Evolutionary conservation across 306 rosid species (phyloP).

Genomic region (Medicago lupulina): DNA sequence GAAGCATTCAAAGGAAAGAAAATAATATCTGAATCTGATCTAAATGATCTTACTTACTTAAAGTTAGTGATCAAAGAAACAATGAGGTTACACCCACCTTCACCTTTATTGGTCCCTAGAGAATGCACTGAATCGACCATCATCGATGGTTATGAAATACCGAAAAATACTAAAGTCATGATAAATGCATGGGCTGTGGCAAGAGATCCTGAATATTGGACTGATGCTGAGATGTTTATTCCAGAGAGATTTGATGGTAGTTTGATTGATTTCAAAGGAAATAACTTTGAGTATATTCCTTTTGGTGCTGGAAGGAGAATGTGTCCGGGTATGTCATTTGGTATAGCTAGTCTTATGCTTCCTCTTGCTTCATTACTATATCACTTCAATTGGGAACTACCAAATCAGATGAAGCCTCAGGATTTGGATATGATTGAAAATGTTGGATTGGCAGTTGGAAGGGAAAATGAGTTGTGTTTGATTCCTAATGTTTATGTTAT

Average conservation of each 20-base stretch:
- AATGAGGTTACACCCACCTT: conserved; percentile 32
- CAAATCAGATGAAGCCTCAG: background rate
- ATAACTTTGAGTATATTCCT: conserved; percentile 10
- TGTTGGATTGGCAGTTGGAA: conserved; percentile 6
- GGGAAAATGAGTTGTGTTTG: background rate
- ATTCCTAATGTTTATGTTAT: background rate
- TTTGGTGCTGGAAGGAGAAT: conserved; percentile 23
- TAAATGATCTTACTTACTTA: conserved; percentile 12
- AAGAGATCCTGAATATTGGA: conserved; percentile 43
- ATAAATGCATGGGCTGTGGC: conserved; percentile 53
- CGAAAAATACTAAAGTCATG: conserved; percentile 41
- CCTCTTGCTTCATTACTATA: background rate
- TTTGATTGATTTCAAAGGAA: conserved; percentile 2
- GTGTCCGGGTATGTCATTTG: conserved; percentile 4
- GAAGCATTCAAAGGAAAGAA: background rate
- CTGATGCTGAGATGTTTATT: background rate
- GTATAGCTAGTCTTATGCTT: background rate
- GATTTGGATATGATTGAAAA: conserved; percentile 21
- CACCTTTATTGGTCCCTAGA: conserved; percentile 38
- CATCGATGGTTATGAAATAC: conserved; percentile 42
- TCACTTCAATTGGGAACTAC: conserved; percentile 3
- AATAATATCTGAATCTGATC: conserved; percentile 11
- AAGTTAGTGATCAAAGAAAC: conserved; percentile 39
- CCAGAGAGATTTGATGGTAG: conserved; percentile 3
- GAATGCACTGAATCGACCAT: conserved; percentile 21